phyloP scores from a whole-genome alignment of 2,329 filamentous ascomycete genomes.

The Aspergillus novofumigatus region DNA sequence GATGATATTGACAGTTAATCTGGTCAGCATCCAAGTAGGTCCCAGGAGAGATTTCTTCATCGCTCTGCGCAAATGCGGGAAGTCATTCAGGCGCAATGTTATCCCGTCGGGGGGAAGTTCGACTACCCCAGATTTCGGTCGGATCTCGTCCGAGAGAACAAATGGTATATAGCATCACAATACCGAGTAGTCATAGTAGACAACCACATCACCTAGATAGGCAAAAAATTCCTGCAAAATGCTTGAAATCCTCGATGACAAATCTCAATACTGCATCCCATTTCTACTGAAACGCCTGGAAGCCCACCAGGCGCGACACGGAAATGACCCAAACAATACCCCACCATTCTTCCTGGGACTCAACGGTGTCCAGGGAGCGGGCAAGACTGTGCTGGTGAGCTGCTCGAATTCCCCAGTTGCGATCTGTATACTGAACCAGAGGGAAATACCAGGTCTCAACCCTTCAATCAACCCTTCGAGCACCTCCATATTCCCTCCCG shows the following conservation, averaged over 20 bases:
- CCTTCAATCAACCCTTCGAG: conserved; percentile 59
- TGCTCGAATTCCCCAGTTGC: neutral
- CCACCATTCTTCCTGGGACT: conserved; percentile 80
- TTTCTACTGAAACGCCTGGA: conserved; percentile 65
- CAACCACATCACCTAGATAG: conserved; percentile 11
- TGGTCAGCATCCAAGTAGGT: neutral
- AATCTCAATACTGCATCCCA: conserved; percentile 70
- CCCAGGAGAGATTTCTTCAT: neutral
- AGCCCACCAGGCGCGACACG: conserved; percentile 44
- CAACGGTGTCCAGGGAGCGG: conserved; percentile 86
- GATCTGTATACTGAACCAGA: neutral
- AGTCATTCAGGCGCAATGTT: neutral
- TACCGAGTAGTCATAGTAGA: conserved; percentile 6
- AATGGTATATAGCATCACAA: neutral
- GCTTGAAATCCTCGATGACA: conserved; percentile 66
- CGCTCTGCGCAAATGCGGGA: neutral
- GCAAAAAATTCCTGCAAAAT: conserved; percentile 28
- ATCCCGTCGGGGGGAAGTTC: neutral
- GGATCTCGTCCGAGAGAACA: conserved; percentile 13
- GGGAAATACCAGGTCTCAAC: conserved; percentile 48
- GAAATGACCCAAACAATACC: conserved; percentile 28
- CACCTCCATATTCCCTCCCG: conserved; percentile 54
- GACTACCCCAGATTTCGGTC: conserved; percentile 16
- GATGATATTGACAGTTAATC: too few species aligned
- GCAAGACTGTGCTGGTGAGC: conserved; percentile 80